Evolutionary conservation across 768 basidiomycete genomes (phyloP).

Genomic region (Termitomyces sp.): DNA sequence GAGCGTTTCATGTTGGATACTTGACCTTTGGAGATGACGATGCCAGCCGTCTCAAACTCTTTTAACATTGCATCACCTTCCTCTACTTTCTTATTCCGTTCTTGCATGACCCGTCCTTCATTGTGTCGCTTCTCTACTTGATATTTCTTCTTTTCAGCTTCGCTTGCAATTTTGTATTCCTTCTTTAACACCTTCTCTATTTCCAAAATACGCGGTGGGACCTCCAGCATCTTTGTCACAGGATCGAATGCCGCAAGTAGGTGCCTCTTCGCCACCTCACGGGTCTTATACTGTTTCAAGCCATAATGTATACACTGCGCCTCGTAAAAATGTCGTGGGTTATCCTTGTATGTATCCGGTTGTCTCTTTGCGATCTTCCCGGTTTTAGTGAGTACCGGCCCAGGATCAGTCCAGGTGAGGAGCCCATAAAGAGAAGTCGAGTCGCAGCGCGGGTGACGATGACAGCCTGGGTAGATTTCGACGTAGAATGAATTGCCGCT

Average conservation of each 20-base stretch:
- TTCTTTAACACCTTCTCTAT: slow-evolving; percentile 21
- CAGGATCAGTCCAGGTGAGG: slow-evolving; percentile 10
- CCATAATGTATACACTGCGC: slow-evolving; percentile 29
- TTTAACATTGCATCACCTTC: slow-evolving; percentile 13
- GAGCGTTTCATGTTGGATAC: not conserved
- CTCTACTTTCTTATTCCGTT: slow-evolving; percentile 6
- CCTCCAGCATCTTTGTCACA: slow-evolving; percentile 15
- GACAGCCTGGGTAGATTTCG: not conserved
- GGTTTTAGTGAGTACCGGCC: slow-evolving; percentile 23
- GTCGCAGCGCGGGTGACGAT: not conserved
- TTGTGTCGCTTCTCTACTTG: slow-evolving; percentile 11
- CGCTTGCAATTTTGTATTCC: slow-evolving; percentile 21
- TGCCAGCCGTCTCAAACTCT: slow-evolving; percentile 8
- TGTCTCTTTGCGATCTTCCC: slow-evolving; percentile 27
- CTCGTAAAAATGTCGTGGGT: slow-evolving; percentile 23
- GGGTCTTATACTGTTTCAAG: slow-evolving; percentile 22
- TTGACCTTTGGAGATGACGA: not conserved
- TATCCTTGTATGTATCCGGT: slow-evolving; percentile 23
- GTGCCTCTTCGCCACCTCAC: slow-evolving; percentile 23
- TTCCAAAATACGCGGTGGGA: slow-evolving; percentile 20
- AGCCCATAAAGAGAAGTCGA: not conserved
- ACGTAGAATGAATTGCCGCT: not conserved
- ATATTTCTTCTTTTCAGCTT: slow-evolving; percentile 13
- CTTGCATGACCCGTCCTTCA: not conserved
- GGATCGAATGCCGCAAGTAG: slow-evolving; percentile 21